A percentile compares a stretch with the other conserved stretches of the same genome.
phyloP scores from a whole-genome alignment of 73 alveolate genomes.

The Paraurostyla sp. region DNA sequence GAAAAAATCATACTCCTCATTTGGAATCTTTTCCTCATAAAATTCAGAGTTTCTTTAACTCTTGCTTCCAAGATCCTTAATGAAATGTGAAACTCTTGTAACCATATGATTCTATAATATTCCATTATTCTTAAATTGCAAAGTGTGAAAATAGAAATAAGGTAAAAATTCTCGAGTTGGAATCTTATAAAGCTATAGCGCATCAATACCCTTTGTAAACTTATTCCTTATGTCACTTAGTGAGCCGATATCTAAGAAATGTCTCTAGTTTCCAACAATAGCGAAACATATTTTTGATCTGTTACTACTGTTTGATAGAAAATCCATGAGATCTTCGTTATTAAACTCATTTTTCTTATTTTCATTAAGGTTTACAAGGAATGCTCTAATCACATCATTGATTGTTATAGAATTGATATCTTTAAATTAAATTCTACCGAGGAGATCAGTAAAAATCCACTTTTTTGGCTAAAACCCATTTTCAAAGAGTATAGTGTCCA shows the following conservation, averaged over 20 bases:
- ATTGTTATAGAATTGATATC: constrained; percentile 50
- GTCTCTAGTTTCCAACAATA: constrained; percentile 29
- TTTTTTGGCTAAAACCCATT: constrained; percentile 54
- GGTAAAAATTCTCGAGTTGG: constrained; percentile 69
- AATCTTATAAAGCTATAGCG: constrained; percentile 64
- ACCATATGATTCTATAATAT: not conserved
- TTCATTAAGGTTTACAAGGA: constrained; percentile 67
- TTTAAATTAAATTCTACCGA: constrained; percentile 54
- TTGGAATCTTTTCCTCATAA: constrained; percentile 56
- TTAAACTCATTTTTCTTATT: constrained; percentile 56
- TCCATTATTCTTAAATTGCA: constrained; percentile 30
- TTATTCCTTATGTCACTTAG: constrained; percentile 49
- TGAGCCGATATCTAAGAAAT: constrained; percentile 58
- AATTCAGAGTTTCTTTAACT: not conserved
- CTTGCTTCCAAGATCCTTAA: not conserved
- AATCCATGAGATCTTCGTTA: constrained; percentile 65
- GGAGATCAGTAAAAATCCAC: constrained; percentile 72
- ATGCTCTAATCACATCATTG: constrained; percentile 72
- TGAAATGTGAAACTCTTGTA: constrained; percentile 29
- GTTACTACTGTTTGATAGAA: constrained; percentile 35
- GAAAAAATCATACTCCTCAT: constrained; percentile 26
- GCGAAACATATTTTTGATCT: constrained; percentile 62
- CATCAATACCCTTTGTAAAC: constrained; percentile 69
- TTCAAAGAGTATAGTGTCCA: constrained; percentile 48
- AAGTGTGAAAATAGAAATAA: constrained; percentile 51